Percentiles rank a stretch among this genome's conserved stretches.
phyloP scores from a whole-genome alignment of 176 grass and related monocot species.

The Cenchrus fungigraminus region DNA sequence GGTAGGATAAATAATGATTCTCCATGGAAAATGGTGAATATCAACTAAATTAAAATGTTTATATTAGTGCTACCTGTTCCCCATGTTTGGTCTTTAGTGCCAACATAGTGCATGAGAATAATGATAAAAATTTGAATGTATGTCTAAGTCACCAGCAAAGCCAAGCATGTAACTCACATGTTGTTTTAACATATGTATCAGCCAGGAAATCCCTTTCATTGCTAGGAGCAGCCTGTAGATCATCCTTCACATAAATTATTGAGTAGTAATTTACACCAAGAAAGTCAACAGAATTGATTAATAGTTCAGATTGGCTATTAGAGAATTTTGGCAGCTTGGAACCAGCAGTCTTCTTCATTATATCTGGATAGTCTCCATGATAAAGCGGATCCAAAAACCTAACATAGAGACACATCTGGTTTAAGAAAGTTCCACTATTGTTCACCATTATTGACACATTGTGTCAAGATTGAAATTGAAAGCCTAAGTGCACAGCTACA shows the following conservation, averaged over 20 bases:
- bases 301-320: constrained; percentile 28
- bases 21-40: background rate
- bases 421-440: background rate
- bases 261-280: constrained; percentile 49
- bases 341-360: constrained; percentile 48
- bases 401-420: background rate
- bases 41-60: background rate
- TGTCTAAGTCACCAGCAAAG: background rate
- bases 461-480: background rate
- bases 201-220: constrained; percentile 32
- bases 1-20: background rate
- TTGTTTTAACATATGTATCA: constrained; percentile 30
- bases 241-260: constrained; percentile 18
- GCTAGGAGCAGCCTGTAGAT: constrained; percentile 24
- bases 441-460: background rate
- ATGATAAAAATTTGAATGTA: background rate
- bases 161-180: constrained; percentile 19
- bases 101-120: constrained; percentile 3
- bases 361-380: constrained; percentile 43
- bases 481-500: background rate
- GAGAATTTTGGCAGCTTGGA: constrained; percentile 45
- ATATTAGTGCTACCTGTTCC: background rate
- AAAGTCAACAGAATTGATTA: constrained; percentile 45
- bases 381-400: constrained; percentile 51
- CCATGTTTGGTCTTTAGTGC: background rate